Conservation (phyloP, 1,284 basidiomycete species). For the Boletus smithii region DNA sequence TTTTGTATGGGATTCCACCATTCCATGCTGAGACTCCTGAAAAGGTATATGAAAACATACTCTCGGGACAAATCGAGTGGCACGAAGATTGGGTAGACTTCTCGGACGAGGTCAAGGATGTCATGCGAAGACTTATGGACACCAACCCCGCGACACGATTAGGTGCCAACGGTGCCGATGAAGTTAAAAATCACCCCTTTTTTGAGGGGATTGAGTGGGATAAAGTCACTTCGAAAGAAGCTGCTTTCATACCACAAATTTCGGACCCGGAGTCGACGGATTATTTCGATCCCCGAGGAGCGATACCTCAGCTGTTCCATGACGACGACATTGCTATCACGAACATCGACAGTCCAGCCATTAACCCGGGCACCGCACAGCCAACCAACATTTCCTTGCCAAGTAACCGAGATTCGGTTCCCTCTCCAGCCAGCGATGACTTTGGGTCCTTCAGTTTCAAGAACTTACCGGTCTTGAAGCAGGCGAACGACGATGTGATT, state of each 20-base stretch:
- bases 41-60: constrained; percentile 97
- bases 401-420: constrained; percentile 44
- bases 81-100: constrained; percentile 90
- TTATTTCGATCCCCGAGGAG: constrained; percentile 97
- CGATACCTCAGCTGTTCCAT: constrained; percentile 83
- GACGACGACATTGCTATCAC: constrained; percentile 71
- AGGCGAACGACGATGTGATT: constrained; percentile 98
- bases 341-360: constrained; percentile 48
- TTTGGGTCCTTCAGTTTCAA: constrained; percentile 99
- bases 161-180: constrained; percentile 85
- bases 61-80: constrained; percentile 96
- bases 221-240: constrained; percentile 82
- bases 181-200: constrained; percentile 92
- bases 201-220: constrained; percentile 93
- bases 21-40: constrained; percentile 98
- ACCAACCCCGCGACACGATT: constrained; percentile 79
- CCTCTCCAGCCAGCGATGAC: constrained; percentile 68
- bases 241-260: constrained; percentile 94
- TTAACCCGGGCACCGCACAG: constrained; percentile 40
- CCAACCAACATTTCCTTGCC: constrained; percentile 48
- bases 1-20: constrained; percentile 94
- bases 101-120: constrained; percentile 83
- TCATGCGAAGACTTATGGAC: constrained; percentile 88
- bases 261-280: constrained; percentile 97
- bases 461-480: constrained; percentile 94